A percentile compares a stretch with the other conserved stretches of the same genome.
Evolutionary conservation across 805 yeast genomes (phyloP).

Genomic region (Priceomyces medius): DNA sequence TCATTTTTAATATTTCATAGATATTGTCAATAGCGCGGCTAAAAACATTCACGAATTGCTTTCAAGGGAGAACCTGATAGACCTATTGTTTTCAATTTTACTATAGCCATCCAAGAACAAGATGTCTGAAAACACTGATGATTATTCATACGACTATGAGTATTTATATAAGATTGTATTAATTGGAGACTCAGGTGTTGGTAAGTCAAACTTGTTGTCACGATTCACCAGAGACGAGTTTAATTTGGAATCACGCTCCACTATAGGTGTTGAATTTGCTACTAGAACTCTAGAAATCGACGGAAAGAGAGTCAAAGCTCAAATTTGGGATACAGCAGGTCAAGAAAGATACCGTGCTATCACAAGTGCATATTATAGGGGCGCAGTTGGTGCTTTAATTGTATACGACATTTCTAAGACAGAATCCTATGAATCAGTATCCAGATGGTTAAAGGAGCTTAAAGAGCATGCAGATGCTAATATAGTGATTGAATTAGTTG

Average conservation of each 20-base stretch:
- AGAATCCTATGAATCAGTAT: conserved; percentile 79
- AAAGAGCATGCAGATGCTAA: conserved; percentile 91
- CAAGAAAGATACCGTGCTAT: conserved; percentile 98
- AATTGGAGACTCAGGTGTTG: conserved; percentile 97
- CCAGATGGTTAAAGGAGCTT: conserved; percentile 88
- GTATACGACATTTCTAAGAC: conserved; percentile 94
- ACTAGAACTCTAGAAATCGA: conserved; percentile 90
- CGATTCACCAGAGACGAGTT: conserved; percentile 96
- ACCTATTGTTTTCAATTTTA: neutral
- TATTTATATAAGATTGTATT: conserved; percentile 92
- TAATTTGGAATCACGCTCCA: conserved; percentile 88
- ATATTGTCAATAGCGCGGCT: neutral
- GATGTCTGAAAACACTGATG: conserved; percentile 44
- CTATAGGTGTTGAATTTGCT: conserved; percentile 98
- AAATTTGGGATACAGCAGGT: conserved; percentile 99
- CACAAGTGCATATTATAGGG: conserved; percentile 95
- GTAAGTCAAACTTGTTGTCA: conserved; percentile 89
- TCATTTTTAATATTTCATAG: neutral
- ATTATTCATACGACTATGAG: conserved; percentile 70
- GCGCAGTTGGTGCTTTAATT: conserved; percentile 95
- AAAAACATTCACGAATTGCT: neutral
- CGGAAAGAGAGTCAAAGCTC: conserved; percentile 82
- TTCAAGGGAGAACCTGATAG: conserved; percentile 3
- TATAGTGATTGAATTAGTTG: conserved; percentile 90
- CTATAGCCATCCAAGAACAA: neutral